Conservation (phyloP, 192 early-diverging fungal species). For the Coemansia interrupta region DNA sequence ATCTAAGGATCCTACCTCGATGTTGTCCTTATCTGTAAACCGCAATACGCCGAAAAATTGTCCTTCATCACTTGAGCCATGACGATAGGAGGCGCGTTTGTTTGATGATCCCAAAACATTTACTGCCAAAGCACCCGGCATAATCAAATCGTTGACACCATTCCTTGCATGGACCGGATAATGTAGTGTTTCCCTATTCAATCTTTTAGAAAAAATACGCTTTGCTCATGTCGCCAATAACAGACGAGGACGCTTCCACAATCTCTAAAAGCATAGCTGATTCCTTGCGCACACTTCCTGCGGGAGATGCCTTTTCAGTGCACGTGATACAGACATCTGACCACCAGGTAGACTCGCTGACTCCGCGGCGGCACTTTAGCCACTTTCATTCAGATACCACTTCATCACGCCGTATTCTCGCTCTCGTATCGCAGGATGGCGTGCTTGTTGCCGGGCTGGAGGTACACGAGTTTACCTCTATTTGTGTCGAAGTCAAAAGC, state of each 20-base stretch:
- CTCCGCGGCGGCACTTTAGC: constrained; percentile 23
- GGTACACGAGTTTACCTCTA: constrained; percentile 36
- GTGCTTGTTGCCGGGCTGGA: constrained; percentile 41
- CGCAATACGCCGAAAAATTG: constrained; percentile 3
- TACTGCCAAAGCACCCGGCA: too few species aligned
- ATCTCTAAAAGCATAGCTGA: constrained; percentile 27
- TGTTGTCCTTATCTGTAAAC: constrained; percentile 1
- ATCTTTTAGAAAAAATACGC: too few species aligned
- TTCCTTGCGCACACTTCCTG: constrained; percentile 26
- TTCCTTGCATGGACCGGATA: too few species aligned
- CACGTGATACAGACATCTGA: constrained; percentile 39
- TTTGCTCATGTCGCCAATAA: neutral
- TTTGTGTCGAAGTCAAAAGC: constrained; percentile 16
- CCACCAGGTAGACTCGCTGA: constrained; percentile 35
- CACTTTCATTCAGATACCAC: constrained; percentile 30
- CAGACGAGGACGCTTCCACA: neutral
- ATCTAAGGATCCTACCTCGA: constrained; percentile 2
- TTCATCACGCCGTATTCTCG: constrained; percentile 34
- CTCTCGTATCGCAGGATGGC: constrained; percentile 27
- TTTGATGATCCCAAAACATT: constrained; percentile 2
- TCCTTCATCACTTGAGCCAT: neutral
- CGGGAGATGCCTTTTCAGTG: constrained; percentile 19
- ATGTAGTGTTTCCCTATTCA: too few species aligned
- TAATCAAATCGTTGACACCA: too few species aligned
- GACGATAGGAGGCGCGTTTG: neutral